These are phyloP conservation scores for Trapa bicornis DNA, from an alignment of 345 rosid genomes.

Conservation along the genomic window DNA sequence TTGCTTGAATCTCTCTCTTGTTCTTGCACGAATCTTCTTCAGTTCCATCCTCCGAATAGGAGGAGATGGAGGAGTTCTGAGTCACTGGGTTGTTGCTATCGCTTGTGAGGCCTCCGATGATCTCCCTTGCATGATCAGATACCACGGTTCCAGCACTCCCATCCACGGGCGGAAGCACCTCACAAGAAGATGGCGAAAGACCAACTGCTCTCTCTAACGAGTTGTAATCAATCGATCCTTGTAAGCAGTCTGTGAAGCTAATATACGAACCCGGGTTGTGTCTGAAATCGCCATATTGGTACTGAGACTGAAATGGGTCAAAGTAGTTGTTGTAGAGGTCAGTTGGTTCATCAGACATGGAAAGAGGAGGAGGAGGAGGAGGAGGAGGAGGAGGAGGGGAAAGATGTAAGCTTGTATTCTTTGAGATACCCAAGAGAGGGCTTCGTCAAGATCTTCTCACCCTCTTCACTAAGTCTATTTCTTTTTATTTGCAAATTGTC, in stretches of 20 bases:
- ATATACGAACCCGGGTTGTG: conserved; percentile 28
- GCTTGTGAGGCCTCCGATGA: conserved; percentile 12
- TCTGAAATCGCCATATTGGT: conserved; percentile 9
- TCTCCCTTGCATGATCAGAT: conserved; percentile 10
- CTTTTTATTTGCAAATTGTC: conserved; percentile 6
- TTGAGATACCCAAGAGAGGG: conserved; percentile 1
- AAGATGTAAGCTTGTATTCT: neutral
- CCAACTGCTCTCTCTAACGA: conserved; percentile 43
- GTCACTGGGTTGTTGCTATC: conserved; percentile 18
- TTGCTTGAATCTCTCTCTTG: conserved; percentile 19
- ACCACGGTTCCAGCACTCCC: conserved; percentile 11
- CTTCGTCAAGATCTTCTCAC: conserved; percentile 8
- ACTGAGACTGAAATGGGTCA: conserved; percentile 19
- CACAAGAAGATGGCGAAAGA: conserved; percentile 37
- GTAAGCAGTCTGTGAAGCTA: conserved; percentile 51
- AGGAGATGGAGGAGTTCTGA: conserved; percentile 48
- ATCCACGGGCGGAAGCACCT: conserved; percentile 33
- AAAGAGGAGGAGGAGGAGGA: conserved; percentile 8
- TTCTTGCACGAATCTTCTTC: conserved; percentile 50
- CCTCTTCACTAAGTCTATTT: conserved; percentile 4
- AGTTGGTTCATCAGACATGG: conserved; percentile 66
- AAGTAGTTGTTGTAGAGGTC: conserved; percentile 40
- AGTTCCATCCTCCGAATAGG: conserved; percentile 50
- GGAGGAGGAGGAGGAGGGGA: conserved; percentile 6
- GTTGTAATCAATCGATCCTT: conserved; percentile 38